Percentiles rank a stretch among this genome's conserved stretches.
phyloP scores from a whole-genome alignment of 148 eudicot genomes.

The Rhododendron henanense region DNA sequence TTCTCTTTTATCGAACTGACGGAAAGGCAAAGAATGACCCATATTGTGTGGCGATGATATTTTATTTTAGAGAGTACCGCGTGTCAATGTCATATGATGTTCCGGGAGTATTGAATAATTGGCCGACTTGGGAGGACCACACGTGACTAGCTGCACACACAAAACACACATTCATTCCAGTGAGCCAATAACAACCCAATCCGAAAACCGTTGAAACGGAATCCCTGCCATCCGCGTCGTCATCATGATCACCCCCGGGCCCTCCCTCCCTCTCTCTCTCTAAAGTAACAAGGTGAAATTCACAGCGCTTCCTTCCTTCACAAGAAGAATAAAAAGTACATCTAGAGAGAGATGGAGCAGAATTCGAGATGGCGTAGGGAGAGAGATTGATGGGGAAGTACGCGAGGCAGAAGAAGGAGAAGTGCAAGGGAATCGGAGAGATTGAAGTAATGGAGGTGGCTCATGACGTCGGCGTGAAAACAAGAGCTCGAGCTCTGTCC shows the following conservation, averaged over 20 bases:
- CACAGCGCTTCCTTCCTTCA: background rate
- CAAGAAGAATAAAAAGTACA: background rate
- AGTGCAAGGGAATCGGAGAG: conserved; percentile 25
- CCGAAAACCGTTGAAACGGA: conserved; percentile 38
- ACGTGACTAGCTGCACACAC: background rate
- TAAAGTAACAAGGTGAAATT: conserved; percentile 10
- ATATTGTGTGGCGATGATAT: no score
- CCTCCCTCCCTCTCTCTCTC: background rate
- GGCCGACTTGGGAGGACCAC: conserved; percentile 18
- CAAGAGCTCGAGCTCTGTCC: conserved; percentile 30
- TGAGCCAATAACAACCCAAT: conserved; percentile 20
- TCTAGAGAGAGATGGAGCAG: background rate
- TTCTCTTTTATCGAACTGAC: no score
- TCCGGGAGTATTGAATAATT: background rate
- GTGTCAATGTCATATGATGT: no score
- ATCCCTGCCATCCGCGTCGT: conserved; percentile 24
- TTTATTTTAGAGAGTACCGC: no score
- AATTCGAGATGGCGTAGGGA: background rate
- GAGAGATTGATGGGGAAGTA: conserved; percentile 17
- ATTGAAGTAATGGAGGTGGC: conserved; percentile 26
- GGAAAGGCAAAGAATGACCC: no score
- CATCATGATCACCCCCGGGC: background rate
- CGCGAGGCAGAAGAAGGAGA: conserved; percentile 11
- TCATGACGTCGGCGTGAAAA: conserved; percentile 23
- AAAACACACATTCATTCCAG: background rate